These are phyloP conservation scores for Noccaea caerulescens DNA, from an alignment of 345 rosid species.

Conservation along the genomic window DNA sequence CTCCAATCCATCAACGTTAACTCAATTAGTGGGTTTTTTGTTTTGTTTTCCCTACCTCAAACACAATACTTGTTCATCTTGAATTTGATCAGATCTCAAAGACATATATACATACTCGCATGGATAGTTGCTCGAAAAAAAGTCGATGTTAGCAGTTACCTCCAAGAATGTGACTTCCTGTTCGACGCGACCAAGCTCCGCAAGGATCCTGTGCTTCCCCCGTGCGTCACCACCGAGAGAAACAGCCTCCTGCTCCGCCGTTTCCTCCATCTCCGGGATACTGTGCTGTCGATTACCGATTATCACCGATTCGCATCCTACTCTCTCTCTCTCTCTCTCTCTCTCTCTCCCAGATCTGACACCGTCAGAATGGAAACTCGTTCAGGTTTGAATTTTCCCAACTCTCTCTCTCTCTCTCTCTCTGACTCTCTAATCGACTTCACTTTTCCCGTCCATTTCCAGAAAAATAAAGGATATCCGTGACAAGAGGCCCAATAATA, in stretches of 20 bases:
- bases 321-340: not conserved
- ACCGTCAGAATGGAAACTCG: constrained; percentile 16
- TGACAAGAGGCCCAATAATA: too few species aligned
- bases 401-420: too few species aligned
- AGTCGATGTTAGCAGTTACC: constrained; percentile 50
- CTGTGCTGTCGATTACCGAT: not conserved
- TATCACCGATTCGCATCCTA: constrained; percentile 28
- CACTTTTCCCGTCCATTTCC: too few species aligned
- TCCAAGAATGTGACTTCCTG: constrained; percentile 66
- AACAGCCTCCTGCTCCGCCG: constrained; percentile 30
- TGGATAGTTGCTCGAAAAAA: not conserved
- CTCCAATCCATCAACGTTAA: not conserved
- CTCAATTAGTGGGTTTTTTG: not conserved
- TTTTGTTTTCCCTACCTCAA: not conserved
- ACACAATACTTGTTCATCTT: not conserved
- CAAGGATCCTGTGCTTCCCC: constrained; percentile 77
- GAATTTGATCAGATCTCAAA: not conserved
- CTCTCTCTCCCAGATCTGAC: constrained; percentile 37
- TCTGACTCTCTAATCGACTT: too few species aligned
- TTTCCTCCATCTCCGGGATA: constrained; percentile 21
- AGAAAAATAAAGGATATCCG: too few species aligned
- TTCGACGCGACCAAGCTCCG: constrained; percentile 73
- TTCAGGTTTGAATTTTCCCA: too few species aligned
- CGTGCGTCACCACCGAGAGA: constrained; percentile 53
- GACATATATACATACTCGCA: not conserved